Conservation (phyloP, 768 basidiomycete genomes). For the Leccinum boreale region DNA sequence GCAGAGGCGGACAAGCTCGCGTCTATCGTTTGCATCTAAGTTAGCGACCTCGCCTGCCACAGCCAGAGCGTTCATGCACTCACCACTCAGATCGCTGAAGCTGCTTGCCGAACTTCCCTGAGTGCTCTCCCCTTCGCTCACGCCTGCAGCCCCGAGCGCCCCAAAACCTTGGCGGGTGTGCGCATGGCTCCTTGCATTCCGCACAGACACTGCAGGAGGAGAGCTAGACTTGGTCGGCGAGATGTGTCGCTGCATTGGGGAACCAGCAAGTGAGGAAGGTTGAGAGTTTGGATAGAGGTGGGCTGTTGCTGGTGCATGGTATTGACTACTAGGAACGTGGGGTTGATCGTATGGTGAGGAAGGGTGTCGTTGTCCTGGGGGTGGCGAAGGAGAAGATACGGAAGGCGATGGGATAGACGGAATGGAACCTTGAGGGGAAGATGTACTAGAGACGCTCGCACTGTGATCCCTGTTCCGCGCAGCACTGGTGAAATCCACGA, state of each 20-base stretch:
- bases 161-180: slow-evolving; percentile 45
- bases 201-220: slow-evolving; percentile 55
- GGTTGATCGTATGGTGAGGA: slow-evolving; percentile 23
- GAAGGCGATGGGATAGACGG: slow-evolving; percentile 79
- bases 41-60: background rate
- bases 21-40: slow-evolving; percentile 37
- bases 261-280: slow-evolving; percentile 13
- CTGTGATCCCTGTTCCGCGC: slow-evolving; percentile 52
- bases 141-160: slow-evolving; percentile 37
- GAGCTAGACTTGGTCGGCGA: slow-evolving; percentile 58
- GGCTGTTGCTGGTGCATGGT: slow-evolving; percentile 3
- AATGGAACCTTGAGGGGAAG: slow-evolving; percentile 75
- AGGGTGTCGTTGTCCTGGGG: slow-evolving; percentile 26
- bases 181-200: slow-evolving; percentile 50
- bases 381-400: slow-evolving; percentile 45
- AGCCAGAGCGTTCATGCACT: slow-evolving; percentile 18
- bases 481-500: slow-evolving; percentile 31
- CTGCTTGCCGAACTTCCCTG: slow-evolving; percentile 75
- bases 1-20: slow-evolving; percentile 76
- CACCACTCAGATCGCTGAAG: slow-evolving; percentile 86
- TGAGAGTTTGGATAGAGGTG: slow-evolving; percentile 16
- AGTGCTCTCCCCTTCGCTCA: slow-evolving; percentile 57
- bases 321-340: slow-evolving; percentile 1
- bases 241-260: slow-evolving; percentile 48
- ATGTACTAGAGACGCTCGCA: slow-evolving; percentile 70